A percentile compares a stretch with the other conserved stretches of the same genome.
These are phyloP conservation scores for Heritiera fomes DNA, from an alignment of 345 rosid species.

Conservation along the genomic window DNA sequence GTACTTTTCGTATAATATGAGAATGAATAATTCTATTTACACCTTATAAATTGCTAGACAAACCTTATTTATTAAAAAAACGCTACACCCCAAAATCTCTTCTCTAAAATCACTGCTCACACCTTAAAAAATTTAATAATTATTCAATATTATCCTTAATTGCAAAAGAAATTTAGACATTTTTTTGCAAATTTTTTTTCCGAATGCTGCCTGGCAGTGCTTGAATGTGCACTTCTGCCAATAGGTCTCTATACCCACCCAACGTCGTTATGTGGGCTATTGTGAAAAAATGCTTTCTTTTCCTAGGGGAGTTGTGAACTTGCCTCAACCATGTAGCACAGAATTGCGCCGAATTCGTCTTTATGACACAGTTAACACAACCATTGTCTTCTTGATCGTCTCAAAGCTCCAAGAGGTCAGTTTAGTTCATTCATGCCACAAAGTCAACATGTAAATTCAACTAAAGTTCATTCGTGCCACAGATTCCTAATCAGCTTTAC, in stretches of 20 bases:
- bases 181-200: no score
- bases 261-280: conserved; percentile 81
- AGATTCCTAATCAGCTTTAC: conserved; percentile 69
- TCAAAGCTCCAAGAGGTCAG: conserved; percentile 81
- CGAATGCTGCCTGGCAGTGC: no score
- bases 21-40: not conserved
- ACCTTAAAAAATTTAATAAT: no score
- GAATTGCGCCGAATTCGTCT: conserved; percentile 78
- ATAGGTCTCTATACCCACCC: conserved; percentile 97
- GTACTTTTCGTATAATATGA: not conserved
- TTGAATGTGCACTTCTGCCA: not conserved
- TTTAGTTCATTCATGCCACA: conserved; percentile 1
- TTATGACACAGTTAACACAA: conserved; percentile 67
- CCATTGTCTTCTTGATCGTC: conserved; percentile 77
- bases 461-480: conserved; percentile 2
- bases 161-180: no score
- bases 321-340: conserved; percentile 63
- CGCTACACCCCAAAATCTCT: no score
- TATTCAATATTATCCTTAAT: no score
- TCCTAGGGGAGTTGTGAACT: conserved; percentile 44
- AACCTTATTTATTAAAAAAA: no score
- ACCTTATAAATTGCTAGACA: no score
- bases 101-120: no score
- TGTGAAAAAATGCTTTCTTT: conserved; percentile 60
- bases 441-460: not conserved